A percentile compares a stretch with the other conserved stretches of the same genome.
These are phyloP conservation scores for Zygoascus ofunaensis DNA, from an alignment of 805 yeast genomes.

Conservation along the genomic window DNA sequence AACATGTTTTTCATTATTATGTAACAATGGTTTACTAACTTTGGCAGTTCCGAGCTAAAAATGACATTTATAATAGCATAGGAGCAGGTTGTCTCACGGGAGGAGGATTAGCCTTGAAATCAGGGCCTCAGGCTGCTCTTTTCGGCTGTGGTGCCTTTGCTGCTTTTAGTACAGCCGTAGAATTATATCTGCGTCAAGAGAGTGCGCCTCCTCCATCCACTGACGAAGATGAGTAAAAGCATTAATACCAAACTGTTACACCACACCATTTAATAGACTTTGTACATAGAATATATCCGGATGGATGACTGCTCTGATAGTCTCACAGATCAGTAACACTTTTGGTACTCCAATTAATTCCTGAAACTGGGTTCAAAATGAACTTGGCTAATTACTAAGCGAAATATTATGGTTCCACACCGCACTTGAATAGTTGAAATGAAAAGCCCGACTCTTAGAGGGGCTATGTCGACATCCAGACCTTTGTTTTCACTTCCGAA, in stretches of 20 bases:
- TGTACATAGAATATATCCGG: neutral
- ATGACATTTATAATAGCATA: constrained; percentile 85
- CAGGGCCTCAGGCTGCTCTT: constrained; percentile 88
- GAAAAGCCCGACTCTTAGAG: too few species aligned
- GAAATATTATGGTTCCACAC: too few species aligned
- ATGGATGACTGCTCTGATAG: too few species aligned
- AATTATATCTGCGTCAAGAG: constrained; percentile 77
- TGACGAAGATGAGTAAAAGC: constrained; percentile 65
- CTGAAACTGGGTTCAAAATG: too few species aligned
- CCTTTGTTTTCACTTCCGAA: too few species aligned
- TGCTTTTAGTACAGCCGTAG: constrained; percentile 67
- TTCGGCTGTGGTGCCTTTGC: constrained; percentile 98
- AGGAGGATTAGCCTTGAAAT: constrained; percentile 83
- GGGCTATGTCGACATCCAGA: too few species aligned
- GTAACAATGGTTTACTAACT: constrained; percentile 11
- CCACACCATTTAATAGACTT: neutral
- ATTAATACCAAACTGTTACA: too few species aligned
- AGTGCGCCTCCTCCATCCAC: constrained; percentile 73
- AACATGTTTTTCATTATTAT: too few species aligned
- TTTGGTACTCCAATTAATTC: too few species aligned
- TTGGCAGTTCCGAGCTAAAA: constrained; percentile 56
- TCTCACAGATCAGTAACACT: too few species aligned
- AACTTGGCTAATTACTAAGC: too few species aligned
- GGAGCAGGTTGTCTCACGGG: constrained; percentile 95
- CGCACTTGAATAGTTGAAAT: too few species aligned